phyloP scores from a whole-genome alignment of 257 asterid genomes.

The Fraxinus quadrangulata region DNA sequence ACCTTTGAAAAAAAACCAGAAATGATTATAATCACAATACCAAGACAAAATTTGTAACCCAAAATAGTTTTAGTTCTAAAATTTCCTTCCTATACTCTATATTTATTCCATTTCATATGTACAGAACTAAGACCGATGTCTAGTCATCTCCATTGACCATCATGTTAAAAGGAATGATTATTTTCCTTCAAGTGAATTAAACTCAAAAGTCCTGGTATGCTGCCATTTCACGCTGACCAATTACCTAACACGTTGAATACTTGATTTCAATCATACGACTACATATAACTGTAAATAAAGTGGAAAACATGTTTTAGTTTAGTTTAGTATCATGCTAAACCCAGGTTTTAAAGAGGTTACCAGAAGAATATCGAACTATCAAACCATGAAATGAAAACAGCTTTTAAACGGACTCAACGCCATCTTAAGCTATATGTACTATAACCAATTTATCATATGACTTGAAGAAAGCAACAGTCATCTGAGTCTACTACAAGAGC shows the following conservation, averaged over 20 bases:
- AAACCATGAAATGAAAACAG: not conserved
- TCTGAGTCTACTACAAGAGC: not conserved
- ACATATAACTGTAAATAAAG: not conserved
- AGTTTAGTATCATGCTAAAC: not conserved
- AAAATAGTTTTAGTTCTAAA: not conserved
- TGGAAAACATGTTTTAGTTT: not conserved
- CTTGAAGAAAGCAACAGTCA: not conserved
- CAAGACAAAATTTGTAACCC: not conserved
- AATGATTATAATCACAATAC: not conserved
- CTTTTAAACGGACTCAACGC: not conserved
- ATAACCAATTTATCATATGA: not conserved
- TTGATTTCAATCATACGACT: not conserved
- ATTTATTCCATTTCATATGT: not conserved
- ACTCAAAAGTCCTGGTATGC: not conserved
- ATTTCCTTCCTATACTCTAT: not conserved
- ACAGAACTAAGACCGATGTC: not conserved
- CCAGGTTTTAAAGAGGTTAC: not conserved
- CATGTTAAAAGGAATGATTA: not conserved
- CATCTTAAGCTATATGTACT: not conserved
- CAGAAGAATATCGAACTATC: not conserved
- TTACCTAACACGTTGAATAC: not conserved
- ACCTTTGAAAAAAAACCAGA: not conserved
- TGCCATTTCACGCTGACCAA: not conserved
- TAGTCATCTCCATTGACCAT: too few relatives aligned
- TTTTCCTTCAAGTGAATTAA: slow-evolving; percentile 6